These are phyloP conservation scores for Penicillium silybi DNA, from an alignment of 495 filamentous ascomycete genomes.

Conservation along the genomic window DNA sequence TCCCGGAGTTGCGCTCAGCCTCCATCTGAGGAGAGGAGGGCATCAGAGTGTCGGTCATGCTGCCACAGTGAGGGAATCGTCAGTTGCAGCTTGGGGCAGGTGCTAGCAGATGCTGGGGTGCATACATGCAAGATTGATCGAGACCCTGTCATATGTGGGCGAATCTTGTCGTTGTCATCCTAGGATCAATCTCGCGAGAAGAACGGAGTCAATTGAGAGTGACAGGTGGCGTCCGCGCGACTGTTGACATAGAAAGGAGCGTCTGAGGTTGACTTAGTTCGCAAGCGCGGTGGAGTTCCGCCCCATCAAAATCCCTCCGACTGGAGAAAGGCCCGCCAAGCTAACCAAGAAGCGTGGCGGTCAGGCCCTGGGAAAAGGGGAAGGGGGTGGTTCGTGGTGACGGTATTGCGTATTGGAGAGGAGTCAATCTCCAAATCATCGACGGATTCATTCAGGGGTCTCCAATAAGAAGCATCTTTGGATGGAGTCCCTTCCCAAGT, in stretches of 20 bases:
- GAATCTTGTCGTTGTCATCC: conserved; percentile 11
- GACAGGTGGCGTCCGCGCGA: conserved; percentile 7
- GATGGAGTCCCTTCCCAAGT: not conserved
- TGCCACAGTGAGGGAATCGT: conserved; percentile 15
- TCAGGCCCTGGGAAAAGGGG: conserved; percentile 10
- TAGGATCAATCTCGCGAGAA: not conserved
- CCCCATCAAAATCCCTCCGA: conserved; percentile 21
- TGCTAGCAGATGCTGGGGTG: not conserved
- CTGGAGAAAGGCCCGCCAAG: conserved; percentile 30
- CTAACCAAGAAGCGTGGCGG: conserved; percentile 19
- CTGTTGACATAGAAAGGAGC: conserved; percentile 30
- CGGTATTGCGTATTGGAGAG: not conserved
- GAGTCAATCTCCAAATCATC: not conserved
- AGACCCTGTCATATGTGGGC: conserved; percentile 5
- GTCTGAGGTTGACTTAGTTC: conserved; percentile 20
- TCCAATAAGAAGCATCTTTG: not conserved
- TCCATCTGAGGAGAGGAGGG: conserved; percentile 18
- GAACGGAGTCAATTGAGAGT: not conserved
- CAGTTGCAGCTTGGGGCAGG: conserved; percentile 16
- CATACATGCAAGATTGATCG: conserved; percentile 23
- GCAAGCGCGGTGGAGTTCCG: conserved; percentile 31
- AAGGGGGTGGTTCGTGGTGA: not conserved
- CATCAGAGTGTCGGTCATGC: conserved; percentile 26
- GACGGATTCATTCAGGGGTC: not conserved
- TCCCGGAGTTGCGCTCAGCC: conserved; percentile 18